Evolutionary conservation across 495 filamentous ascomycete genomes (phyloP), one percentile per base, ranked within the genome.

Genomic region (Penicillium malachiteum): DNA sequence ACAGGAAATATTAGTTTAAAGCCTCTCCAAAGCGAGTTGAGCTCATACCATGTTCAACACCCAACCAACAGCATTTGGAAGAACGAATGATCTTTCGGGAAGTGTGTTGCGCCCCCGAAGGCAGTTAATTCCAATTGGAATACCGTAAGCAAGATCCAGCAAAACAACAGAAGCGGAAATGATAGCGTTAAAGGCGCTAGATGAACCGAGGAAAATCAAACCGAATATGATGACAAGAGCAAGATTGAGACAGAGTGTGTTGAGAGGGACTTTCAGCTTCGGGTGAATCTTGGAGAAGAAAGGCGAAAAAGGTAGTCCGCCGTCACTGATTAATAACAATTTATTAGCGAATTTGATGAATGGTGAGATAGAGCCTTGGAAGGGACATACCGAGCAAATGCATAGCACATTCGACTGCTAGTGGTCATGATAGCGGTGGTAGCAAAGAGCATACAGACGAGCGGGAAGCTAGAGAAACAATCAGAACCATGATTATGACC

Each of bases 351-450:
- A 3, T 44, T 44, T 3, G n/a, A 32, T 21, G 8, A 21, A 3
- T 5, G 13, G 7, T 17, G n/a, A 52, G 40, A 47, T 14, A 1
- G 48, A 12, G 5, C 6, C 47, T 7, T 44, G n/a, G 35, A 1
- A 8, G 2, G 26, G 7, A 50, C 55, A 35, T 67, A 73, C 68
- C 75, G 81, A 30, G 83, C 84, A 58, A 92, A 92, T 2, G 88
- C 87, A 55, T 87, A 91, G 31, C 84, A 82, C 86, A 92, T 90
- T 11, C 89, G 84, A 55, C 81, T 87, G 48, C 82, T 85, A 9
- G 89, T 91, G 3, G 87, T 89, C 86, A 90, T 88, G 59, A 91
- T 85, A 12, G 79, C 83, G 2, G 78, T 87, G 2, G 81, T 79
- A 7, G 87, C 86, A 61, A 92, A 90, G 0, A 92, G 68, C 52